Base-by-base conservation (phyloP, 148 eudicot genomes). In the Talinum fruticosum region DNA sequence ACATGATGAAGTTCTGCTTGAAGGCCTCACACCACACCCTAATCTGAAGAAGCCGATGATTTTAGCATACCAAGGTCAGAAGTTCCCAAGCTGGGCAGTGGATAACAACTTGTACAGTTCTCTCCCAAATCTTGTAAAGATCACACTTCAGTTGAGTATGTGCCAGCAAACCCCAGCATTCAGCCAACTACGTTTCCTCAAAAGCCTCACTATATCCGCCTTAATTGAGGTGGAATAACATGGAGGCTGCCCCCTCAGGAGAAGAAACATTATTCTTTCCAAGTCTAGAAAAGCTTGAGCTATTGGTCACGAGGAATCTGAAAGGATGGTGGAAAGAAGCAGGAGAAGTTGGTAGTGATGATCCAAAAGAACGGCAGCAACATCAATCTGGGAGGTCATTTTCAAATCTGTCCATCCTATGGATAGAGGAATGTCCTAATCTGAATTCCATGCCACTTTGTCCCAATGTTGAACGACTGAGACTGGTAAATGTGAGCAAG, bases 261-360 rank as follows among this genome's bases (percentile, higher is more conserved):
- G 3, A 24, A 34, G 36, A 57, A 8, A 0, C 77, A 59, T 1
- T 28, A n/a, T 85, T 85, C 82, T 85, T 85, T 68, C 85, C 85
- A n/a, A 76, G 79, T 28, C 87, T 85, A 30, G n/a, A 76, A 78
- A 35, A 65, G 4, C 85, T 85, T 30, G 2, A 4, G 6, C 53
- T 85, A 10, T 0, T 0, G 13, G 0, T 0, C 12, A 68, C 82
- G 78, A 1, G 0, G n/a, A 79, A 44, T 47, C 32, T 85, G 44
- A 76, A 72, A 54, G 85, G 87, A 33, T 73, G 87, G 87, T 79
- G 87, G 85, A 77, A 16, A 45, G 47, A 28, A 18, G 35, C 0
- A 19, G 61, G 28, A 35, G 72, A 1, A 61, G 32, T 1, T 8
- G 38, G 0, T 34, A 33, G 21, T 24, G 30, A 62, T 24, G 49